These are phyloP conservation scores for Peronospora farinosa DNA, from an alignment of 352 stramenopile genomes.

Conservation along the genomic window DNA sequence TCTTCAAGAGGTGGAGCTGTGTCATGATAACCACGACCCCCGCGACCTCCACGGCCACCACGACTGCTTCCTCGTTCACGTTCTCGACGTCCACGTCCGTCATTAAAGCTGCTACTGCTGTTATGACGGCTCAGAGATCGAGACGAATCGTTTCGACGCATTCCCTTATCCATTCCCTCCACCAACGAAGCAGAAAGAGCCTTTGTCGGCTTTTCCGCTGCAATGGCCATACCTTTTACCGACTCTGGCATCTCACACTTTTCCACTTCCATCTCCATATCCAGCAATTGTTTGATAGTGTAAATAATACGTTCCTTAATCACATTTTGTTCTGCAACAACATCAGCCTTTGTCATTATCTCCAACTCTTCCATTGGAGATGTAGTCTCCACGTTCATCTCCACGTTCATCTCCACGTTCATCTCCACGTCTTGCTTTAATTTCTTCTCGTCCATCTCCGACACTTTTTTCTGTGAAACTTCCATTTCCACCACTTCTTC, in stretches of 20 bases:
- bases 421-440: constrained; percentile 22
- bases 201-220: constrained; percentile 46
- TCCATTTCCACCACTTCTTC: constrained; percentile 6
- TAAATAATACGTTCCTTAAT: constrained; percentile 63
- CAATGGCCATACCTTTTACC: constrained; percentile 45
- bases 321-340: constrained; percentile 34
- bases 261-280: constrained; percentile 55
- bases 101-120: constrained; percentile 35
- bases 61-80: constrained; percentile 39
- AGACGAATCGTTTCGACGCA: constrained; percentile 39
- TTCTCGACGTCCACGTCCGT: constrained; percentile 33
- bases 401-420: too few relatives aligned
- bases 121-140: constrained; percentile 39
- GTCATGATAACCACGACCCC: constrained; percentile 37
- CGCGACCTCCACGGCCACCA: constrained; percentile 38
- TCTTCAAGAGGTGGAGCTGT: constrained; percentile 55
- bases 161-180: constrained; percentile 21
- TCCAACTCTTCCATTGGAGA: constrained; percentile 6
- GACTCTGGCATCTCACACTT: constrained; percentile 42
- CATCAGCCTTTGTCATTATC: constrained; percentile 19
- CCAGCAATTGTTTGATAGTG: constrained; percentile 67
- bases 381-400: constrained; percentile 16
- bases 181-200: constrained; percentile 24
- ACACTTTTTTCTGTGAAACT: constrained; percentile 7
- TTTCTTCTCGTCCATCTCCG: constrained; percentile 18